phyloP scores from a whole-genome alignment of 345 rosid species.

The Arabidopsis thaliana region TAIR10.1 NC_003070.9:26001001-26001500 shows the following conservation, averaged over 20 bases:
- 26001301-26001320: slow-evolving; percentile 30
- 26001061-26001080: slow-evolving; percentile 42
- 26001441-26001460: slow-evolving; percentile 38
- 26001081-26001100: slow-evolving; percentile 44
- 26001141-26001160: slow-evolving; percentile 51
- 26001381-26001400: slow-evolving; percentile 25
- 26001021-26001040: slow-evolving; percentile 43
- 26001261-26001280: slow-evolving; percentile 70
- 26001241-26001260: slow-evolving; percentile 73
- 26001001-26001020: slow-evolving; percentile 51
- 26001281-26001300: slow-evolving; percentile 16
- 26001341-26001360: slow-evolving; percentile 18
- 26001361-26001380: slow-evolving; percentile 16
- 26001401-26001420: slow-evolving; percentile 41
- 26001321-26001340: slow-evolving; percentile 23
- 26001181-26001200: slow-evolving; percentile 92
- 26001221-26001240: slow-evolving; percentile 92
- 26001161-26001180: slow-evolving; percentile 92
- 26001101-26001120: slow-evolving; percentile 36
- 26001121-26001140: slow-evolving; percentile 29
- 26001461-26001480: slow-evolving; percentile 37
- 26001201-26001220: slow-evolving; percentile 74
- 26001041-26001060: slow-evolving; percentile 52
- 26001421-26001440: neutral
- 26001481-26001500: slow-evolving; percentile 32